Base-by-base conservation (phyloP, 2,329 filamentous ascomycete genomes). In the Hymenoscyphus fructigenus region DNA sequence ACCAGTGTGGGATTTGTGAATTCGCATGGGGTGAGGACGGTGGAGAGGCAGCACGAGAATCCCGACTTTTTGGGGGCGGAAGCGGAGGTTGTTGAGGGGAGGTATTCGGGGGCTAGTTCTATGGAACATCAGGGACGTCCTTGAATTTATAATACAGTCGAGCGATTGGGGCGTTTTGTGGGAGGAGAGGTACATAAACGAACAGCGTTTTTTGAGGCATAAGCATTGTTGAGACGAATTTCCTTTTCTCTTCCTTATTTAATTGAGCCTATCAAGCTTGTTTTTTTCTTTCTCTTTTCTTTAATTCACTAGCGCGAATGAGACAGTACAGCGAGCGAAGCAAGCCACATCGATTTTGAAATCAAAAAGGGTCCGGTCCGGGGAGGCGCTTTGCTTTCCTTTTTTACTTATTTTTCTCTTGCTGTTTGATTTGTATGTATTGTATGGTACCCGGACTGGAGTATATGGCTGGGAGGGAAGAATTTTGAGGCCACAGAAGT, bases 1-100 rank as follows among this genome's bases (percentile, higher is more conserved):
- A 82, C 83, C 1, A 86, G 80, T 63, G 82, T 83, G 62, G 86
- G 86, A 23, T 80, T 80, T 62, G 87, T 89, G 26, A 79, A 83
- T 64, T 84, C 87, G 38, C 85, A 86, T 63, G 85, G 78, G 64
- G 83, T 87, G 65, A 85, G 77, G 70, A 80, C 81, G 32, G 78
- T 87, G 23, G 84, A 87, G 61, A 17, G 17, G 6, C 83, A 82
- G 5, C 77, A 78, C 12, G 77, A 79, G 26, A 75, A 78, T 44
- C 76, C 80, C 10, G 80, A 85, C 66, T 77, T 85, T 28, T 73
- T 86, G 1, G 84, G 83, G 23, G 83, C 80, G 67, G 79, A 83
- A 6, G 86, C 85, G 1, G 86, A 88, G 74, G 77, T 88, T 17
- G 80, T 88, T 2, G 79, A 84, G 60, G 81, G 66, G 20, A 47